These are phyloP conservation scores for Metschnikowia drakensbergensis DNA, from an alignment of 805 yeast species.

Conservation along the genomic window DNA sequence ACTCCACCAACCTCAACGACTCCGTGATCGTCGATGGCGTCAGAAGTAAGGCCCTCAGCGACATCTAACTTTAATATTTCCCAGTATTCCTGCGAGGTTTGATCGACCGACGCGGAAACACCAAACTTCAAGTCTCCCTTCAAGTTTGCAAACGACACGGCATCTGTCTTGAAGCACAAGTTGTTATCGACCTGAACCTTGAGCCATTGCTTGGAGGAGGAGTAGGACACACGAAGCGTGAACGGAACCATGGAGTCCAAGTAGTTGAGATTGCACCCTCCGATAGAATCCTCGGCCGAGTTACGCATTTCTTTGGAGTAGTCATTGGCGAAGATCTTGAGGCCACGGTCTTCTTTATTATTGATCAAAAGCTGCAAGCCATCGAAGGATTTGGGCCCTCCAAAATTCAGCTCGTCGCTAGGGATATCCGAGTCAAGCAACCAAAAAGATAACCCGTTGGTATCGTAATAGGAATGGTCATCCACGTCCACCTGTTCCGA, in stretches of 20 bases:
- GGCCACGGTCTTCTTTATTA: slow-evolving; percentile 44
- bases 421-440: slow-evolving; percentile 33
- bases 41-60: slow-evolving; percentile 50
- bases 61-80: slow-evolving; percentile 60
- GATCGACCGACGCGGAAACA: slow-evolving; percentile 40
- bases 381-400: slow-evolving; percentile 53
- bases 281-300: slow-evolving; percentile 38
- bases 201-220: slow-evolving; percentile 40
- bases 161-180: slow-evolving; percentile 62
- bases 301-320: slow-evolving; percentile 40
- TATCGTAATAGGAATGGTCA: slow-evolving; percentile 25
- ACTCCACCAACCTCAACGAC: slow-evolving; percentile 36
- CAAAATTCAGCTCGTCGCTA: slow-evolving; percentile 37
- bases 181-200: slow-evolving; percentile 72
- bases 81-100: slow-evolving; percentile 48
- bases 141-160: slow-evolving; percentile 42
- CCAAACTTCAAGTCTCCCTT: slow-evolving; percentile 46
- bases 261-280: slow-evolving; percentile 54
- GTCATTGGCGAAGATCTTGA: slow-evolving; percentile 60
- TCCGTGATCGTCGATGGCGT: slow-evolving; percentile 57
- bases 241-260: slow-evolving; percentile 70
- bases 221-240: slow-evolving; percentile 62
- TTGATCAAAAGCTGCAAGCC: slow-evolving; percentile 65
- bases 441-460: slow-evolving; percentile 62
- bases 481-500: slow-evolving; percentile 37